These are phyloP conservation scores for Schwanniomyces yamadae DNA, from an alignment of 805 yeast genomes.

Conservation along the genomic window DNA sequence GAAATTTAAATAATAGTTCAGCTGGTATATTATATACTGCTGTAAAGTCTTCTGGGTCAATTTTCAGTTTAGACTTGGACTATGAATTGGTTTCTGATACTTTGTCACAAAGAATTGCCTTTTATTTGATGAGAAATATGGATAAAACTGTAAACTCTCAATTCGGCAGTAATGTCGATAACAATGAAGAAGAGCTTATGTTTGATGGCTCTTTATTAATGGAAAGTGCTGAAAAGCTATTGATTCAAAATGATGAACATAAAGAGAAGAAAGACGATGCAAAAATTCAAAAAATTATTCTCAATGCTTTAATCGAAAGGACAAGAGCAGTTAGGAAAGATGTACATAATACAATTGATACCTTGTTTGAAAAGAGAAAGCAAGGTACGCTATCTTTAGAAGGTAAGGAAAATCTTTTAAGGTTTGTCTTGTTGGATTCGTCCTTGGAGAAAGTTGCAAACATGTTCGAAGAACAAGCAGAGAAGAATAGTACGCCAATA, in stretches of 20 bases:
- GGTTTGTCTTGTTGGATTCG: constrained; percentile 55
- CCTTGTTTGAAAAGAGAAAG: constrained; percentile 46
- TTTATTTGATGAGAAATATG: constrained; percentile 57
- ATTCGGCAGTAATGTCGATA: constrained; percentile 11
- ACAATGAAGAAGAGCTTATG: constrained; percentile 53
- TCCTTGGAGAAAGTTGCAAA: constrained; percentile 53
- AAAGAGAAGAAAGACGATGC: constrained; percentile 34
- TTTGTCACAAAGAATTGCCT: constrained; percentile 52
- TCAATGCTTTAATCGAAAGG: constrained; percentile 51
- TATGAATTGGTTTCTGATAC: constrained; percentile 53
- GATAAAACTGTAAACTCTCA: constrained; percentile 42
- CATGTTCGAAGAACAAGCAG: constrained; percentile 46
- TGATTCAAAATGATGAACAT: constrained; percentile 43
- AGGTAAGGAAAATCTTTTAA: constrained; percentile 52
- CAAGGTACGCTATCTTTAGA: constrained; percentile 49
- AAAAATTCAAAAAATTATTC: constrained; percentile 44
- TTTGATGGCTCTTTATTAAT: constrained; percentile 75
- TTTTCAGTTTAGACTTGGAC: constrained; percentile 53
- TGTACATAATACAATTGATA: constrained; percentile 52
- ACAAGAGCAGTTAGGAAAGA: constrained; percentile 50
- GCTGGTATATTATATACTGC: constrained; percentile 52
- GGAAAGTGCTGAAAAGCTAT: constrained; percentile 67
- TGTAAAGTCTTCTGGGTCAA: constrained; percentile 44
- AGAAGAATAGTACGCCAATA: constrained; percentile 1
- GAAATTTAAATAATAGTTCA: constrained; percentile 41